Base-by-base conservation (phyloP, 2,329 filamentous ascomycete genomes). In the Nectriaceae sp. region DNA sequence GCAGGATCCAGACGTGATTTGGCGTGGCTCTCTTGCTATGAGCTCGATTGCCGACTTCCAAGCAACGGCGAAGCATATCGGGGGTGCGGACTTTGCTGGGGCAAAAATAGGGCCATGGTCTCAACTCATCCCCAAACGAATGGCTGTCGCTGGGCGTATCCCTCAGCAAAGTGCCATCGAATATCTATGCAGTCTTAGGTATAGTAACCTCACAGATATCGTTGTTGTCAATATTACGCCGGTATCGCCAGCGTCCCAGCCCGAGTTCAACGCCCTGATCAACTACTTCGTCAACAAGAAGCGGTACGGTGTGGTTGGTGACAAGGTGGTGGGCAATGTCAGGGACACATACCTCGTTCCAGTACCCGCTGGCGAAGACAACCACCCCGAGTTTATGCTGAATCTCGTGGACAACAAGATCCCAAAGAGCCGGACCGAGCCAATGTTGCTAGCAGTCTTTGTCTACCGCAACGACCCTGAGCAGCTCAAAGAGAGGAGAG, bases 311-410 rank as follows among this genome's bases (percentile, higher is more conserved):
- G 93, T 97, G 2, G 80, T 97, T 5, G 86, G 86, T 13, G 89
- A 93, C 64, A 88, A 89, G 66, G 80, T 82, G 1, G 72, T 85
- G 22, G 80, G 84, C 18, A 87, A 90, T 51, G 88, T 97, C 41
- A 87, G 91, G 50, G 93, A 97, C 65, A 89, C 92, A 2, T 97
- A 97, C 67, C 80, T 97, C 24, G 87, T 97, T 10, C 93, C 94
- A 0, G 83, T 97, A 4, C 83, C 90, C 24, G 79, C 85, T 4
- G 90, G 89, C 21, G 77, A 82, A 21, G 77, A 75, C 26, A 82
- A 80, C 42, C 81, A 93, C 37, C 93, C 94, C 0, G 89, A 92
- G 53, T 96, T 97, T 61, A 84, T 97, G 68, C 82, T 90, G 52
- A 88, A 96, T 62, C 79, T 97, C n/a, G 86, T 90, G 54, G 88